These are phyloP conservation scores for Herpetomonas muscarum DNA, from an alignment of 208 protist genomes.

Conservation along the genomic window DNA sequence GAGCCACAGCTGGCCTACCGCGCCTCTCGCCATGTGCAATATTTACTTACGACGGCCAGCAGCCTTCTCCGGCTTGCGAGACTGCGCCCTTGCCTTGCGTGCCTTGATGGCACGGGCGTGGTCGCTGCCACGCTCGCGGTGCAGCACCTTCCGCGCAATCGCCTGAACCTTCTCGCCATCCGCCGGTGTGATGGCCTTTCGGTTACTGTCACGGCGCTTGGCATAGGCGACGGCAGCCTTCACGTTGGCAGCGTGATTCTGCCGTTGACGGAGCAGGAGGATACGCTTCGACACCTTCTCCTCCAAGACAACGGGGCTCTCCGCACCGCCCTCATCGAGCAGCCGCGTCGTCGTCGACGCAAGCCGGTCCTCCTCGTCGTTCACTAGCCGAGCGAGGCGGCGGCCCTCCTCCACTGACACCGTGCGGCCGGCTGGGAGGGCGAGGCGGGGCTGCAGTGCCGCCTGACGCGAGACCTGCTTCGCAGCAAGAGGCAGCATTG, in stretches of 20 bases:
- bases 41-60: too few relatives aligned
- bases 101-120: background rate
- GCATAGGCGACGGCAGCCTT: constrained; percentile 64
- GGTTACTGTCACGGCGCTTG: constrained; percentile 28
- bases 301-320: constrained; percentile 52
- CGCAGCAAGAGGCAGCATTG: constrained; percentile 19
- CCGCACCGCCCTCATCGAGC: constrained; percentile 15
- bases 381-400: constrained; percentile 52
- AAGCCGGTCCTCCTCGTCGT: constrained; percentile 48
- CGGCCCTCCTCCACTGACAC: constrained; percentile 76
- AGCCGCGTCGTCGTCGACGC: constrained; percentile 16
- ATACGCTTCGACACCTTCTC: constrained; percentile 67
- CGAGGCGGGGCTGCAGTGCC: constrained; percentile 62
- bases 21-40: too few relatives aligned
- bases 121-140: constrained; percentile 6
- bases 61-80: too few relatives aligned
- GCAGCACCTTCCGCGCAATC: constrained; percentile 35
- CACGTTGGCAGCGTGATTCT: constrained; percentile 59
- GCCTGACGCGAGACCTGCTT: constrained; percentile 72
- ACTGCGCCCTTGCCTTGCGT: background rate
- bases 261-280: constrained; percentile 58
- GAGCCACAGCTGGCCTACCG: too few relatives aligned
- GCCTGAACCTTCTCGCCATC: constrained; percentile 35
- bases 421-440: constrained; percentile 61
- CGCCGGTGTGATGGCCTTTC: constrained; percentile 14